phyloP scores from a whole-genome alignment of 2,329 filamentous ascomycete genomes.

The Sphaerostilbella broomeana region DNA sequence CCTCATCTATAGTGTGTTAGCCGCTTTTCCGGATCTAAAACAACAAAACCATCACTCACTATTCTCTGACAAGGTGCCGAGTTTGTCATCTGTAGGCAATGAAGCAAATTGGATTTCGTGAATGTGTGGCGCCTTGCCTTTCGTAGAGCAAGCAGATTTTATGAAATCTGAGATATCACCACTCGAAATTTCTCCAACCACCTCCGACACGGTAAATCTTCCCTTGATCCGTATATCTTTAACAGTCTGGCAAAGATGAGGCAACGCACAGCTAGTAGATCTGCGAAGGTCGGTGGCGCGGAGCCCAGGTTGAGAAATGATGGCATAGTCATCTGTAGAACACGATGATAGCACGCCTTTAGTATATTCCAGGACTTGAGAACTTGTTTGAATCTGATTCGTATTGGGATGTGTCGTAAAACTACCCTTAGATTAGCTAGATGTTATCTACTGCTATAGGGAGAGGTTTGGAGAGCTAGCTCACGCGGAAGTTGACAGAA shows the following conservation, averaged over 20 bases:
- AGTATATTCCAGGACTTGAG: conserved; percentile 36
- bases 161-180: conserved; percentile 40
- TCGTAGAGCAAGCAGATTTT: conserved; percentile 36
- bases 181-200: conserved; percentile 43
- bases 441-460: conserved; percentile 5
- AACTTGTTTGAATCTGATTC: conserved; percentile 44
- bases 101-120: conserved; percentile 36
- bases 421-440: conserved; percentile 18
- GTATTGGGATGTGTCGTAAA: conserved; percentile 29
- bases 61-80: conserved; percentile 40
- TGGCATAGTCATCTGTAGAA: conserved; percentile 67
- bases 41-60: conserved; percentile 31
- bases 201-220: conserved; percentile 48
- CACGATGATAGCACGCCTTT: conserved; percentile 56
- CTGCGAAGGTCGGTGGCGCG: conserved; percentile 61
- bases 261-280: conserved; percentile 43
- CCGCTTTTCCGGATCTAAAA: background rate
- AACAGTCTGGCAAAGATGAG: conserved; percentile 43
- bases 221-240: conserved; percentile 29
- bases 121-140: conserved; percentile 32
- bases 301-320: conserved; percentile 72
- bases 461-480: conserved; percentile 24
- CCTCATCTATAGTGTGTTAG: conserved; percentile 33
- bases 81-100: conserved; percentile 34
- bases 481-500: conserved; percentile 80